Evolutionary conservation across 129 eudicot genomes (phyloP).

Genomic region (Arctium minus): DNA sequence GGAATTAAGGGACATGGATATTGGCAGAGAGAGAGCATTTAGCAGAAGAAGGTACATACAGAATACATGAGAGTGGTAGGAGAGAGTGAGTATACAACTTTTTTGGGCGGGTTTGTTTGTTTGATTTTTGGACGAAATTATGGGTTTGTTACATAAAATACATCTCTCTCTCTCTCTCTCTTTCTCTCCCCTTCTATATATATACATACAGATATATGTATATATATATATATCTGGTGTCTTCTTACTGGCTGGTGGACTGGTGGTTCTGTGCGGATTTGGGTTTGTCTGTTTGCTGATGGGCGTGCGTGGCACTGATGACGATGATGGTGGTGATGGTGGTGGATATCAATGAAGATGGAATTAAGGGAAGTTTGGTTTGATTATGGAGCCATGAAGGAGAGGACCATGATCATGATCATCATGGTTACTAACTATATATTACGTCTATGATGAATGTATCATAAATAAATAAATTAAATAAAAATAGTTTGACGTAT

Average conservation of each 20-base stretch:
- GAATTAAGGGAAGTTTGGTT: not conserved
- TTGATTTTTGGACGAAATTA: conserved; percentile 7
- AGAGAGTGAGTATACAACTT: conserved; percentile 4
- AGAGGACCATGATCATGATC: not conserved
- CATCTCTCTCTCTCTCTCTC: not conserved
- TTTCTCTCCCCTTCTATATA: not conserved
- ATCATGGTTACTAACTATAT: too few relatives aligned
- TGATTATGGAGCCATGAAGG: not conserved
- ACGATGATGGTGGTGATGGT: conserved; percentile 16
- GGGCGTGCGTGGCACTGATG: conserved; percentile 24
- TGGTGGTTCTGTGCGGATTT: conserved; percentile 11
- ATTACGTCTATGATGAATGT: not conserved
- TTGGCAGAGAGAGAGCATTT: conserved; percentile 5
- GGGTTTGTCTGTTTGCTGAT: not conserved
- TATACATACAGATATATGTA: not conserved
- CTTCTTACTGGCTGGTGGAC: conserved; percentile 10
- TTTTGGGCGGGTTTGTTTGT: not conserved
- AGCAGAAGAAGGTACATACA: conserved; percentile 9
- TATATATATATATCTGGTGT: not conserved
- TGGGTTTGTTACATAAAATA: conserved; percentile 13
- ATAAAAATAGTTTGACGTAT: not conserved
- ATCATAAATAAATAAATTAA: not conserved
- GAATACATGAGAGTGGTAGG: not conserved
- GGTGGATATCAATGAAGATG: not conserved
- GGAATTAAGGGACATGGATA: not conserved